A percentile compares a stretch with the other conserved stretches of the same genome.
Evolutionary conservation across 2,329 filamentous ascomycete species (phyloP).

Genomic region (Fusarium pseudonygamai): DNA sequence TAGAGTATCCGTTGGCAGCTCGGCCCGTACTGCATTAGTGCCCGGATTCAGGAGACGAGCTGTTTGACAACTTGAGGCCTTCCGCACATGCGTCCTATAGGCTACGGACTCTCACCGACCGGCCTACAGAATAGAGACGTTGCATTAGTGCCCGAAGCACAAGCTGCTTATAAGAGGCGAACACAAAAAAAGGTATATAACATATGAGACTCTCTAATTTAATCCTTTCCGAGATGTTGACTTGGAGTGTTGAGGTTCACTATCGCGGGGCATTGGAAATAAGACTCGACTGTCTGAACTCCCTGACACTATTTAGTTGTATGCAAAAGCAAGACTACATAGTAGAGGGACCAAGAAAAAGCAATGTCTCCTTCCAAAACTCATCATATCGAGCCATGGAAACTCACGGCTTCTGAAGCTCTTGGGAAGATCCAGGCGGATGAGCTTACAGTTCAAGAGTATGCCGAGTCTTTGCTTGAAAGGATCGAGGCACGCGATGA

Average conservation of each 20-base stretch:
- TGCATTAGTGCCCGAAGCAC: constrained; percentile 7
- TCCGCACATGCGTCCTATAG: constrained; percentile 15
- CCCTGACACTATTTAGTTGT: neutral
- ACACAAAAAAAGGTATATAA: neutral
- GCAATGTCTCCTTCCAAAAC: constrained; percentile 28
- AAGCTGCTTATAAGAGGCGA: neutral
- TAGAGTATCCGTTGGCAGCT: constrained; percentile 18
- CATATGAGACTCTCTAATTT: neutral
- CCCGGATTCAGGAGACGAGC: constrained; percentile 1
- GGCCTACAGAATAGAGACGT: constrained; percentile 3
- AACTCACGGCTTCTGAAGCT: constrained; percentile 56
- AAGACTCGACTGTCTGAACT: neutral
- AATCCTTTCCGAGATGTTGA: neutral
- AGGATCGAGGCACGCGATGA: constrained; percentile 57
- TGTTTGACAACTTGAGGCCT: constrained; percentile 9
- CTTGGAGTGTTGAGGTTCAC: neutral
- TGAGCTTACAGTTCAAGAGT: constrained; percentile 59
- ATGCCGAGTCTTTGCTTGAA: constrained; percentile 57
- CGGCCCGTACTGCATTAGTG: constrained; percentile 32
- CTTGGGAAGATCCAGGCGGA: constrained; percentile 52
- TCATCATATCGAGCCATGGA: constrained; percentile 28
- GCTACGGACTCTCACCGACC: constrained; percentile 13
- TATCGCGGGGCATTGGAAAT: neutral
- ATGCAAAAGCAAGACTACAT: neutral
- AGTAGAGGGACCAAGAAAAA: neutral